A percentile compares a stretch with the other conserved stretches of the same genome.
Conservation (phyloP, 768 basidiomycete species). For the Amanita exitialis region DNA sequence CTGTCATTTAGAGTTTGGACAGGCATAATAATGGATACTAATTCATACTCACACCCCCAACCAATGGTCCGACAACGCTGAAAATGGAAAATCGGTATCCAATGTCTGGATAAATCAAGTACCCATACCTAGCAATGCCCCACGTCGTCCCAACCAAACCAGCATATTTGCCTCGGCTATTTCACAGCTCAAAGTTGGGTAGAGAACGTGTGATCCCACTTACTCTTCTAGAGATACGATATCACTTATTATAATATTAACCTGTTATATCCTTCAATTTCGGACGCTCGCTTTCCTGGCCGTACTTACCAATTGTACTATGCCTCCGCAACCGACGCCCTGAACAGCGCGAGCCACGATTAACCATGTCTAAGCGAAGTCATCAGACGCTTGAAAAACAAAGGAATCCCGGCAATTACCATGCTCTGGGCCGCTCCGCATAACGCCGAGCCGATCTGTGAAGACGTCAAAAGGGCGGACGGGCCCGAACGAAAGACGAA, state of each 20-base stretch:
- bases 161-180: conserved; percentile 67
- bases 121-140: conserved; percentile 45
- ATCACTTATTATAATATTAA: conserved; percentile 73
- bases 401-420: conserved; percentile 18
- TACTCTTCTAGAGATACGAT: conserved; percentile 76
- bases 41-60: conserved; percentile 58
- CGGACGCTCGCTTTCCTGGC: not conserved
- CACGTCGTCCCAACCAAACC: conserved; percentile 73
- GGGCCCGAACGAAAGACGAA: conserved; percentile 14
- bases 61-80: conserved; percentile 65
- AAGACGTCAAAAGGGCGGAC: not conserved
- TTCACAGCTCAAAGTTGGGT: conserved; percentile 1
- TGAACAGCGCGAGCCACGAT: conserved; percentile 71
- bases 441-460: conserved; percentile 65
- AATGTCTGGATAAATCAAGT: not conserved
- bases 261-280: conserved; percentile 16
- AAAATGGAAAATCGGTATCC: conserved; percentile 1
- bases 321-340: conserved; percentile 77
- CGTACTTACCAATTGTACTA: conserved; percentile 52
- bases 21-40: not conserved
- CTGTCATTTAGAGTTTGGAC: conserved; percentile 20
- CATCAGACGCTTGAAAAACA: not conserved
- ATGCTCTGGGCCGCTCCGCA: conserved; percentile 77
- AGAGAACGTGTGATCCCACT: conserved; percentile 12
- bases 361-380: conserved; percentile 44